phyloP scores from a whole-genome alignment of 768 basidiomycete species.

The Wakefieldia striispora region DNA sequence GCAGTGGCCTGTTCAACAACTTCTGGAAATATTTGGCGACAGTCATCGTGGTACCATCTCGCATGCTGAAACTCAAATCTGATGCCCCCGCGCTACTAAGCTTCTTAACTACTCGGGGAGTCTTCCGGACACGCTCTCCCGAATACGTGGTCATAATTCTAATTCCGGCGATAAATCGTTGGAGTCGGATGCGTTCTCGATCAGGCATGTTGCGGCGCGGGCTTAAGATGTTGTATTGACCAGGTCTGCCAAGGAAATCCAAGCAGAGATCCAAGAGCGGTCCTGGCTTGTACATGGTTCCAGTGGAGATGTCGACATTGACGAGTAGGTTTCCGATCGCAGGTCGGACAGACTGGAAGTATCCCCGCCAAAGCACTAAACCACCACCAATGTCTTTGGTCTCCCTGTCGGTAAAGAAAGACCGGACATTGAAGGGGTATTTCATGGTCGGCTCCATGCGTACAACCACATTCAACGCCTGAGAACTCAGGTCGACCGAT shows the following conservation, averaged over 20 bases:
- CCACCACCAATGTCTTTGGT: constrained; percentile 56
- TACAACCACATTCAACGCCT: constrained; percentile 75
- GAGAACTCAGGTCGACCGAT: neutral
- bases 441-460: constrained; percentile 69
- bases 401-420: constrained; percentile 65
- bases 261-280: constrained; percentile 56
- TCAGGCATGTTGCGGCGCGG: constrained; percentile 45
- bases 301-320: constrained; percentile 78
- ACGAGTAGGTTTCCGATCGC: constrained; percentile 60
- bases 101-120: constrained; percentile 61
- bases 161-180: constrained; percentile 55
- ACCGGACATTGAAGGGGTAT: constrained; percentile 71
- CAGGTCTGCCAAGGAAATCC: constrained; percentile 44
- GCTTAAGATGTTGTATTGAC: constrained; percentile 34
- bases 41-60: constrained; percentile 53
- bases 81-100: constrained; percentile 53
- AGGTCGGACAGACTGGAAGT: constrained; percentile 77
- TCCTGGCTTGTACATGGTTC: constrained; percentile 71
- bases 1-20: constrained; percentile 51
- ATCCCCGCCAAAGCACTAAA: constrained; percentile 73
- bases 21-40: constrained; percentile 62
- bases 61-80: constrained; percentile 52
- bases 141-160: constrained; percentile 44
- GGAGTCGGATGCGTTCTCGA: constrained; percentile 51
- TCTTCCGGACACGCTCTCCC: constrained; percentile 36